Conservation (phyloP, 2,329 filamentous ascomycete genomes). For the Pseudodiploospora longispora region DNA sequence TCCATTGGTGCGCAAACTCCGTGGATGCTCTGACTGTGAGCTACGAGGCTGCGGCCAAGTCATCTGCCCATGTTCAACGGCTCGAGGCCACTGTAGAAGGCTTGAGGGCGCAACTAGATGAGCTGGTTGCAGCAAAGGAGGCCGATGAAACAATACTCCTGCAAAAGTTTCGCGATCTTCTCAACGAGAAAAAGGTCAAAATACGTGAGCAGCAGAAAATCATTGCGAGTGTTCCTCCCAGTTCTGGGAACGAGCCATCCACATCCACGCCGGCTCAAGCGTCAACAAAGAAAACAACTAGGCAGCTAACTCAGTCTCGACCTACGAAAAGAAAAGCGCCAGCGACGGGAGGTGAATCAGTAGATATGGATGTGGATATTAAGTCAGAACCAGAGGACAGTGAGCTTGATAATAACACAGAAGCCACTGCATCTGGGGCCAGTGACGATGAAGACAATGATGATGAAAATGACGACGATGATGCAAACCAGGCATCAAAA, state of each 20-base stretch:
- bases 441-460: constrained; percentile 30
- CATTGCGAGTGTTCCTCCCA: constrained; percentile 39
- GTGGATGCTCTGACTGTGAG: constrained; percentile 39
- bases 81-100: constrained; percentile 50
- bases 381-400: constrained; percentile 29
- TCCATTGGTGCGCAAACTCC: constrained; percentile 61
- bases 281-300: constrained; percentile 13
- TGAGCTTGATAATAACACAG: constrained; percentile 29
- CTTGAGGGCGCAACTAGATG: constrained; percentile 55
- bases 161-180: constrained; percentile 59
- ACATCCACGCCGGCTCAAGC: background rate
- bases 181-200: constrained; percentile 75
- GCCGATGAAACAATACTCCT: constrained; percentile 59
- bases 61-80: constrained; percentile 33
- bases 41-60: constrained; percentile 33
- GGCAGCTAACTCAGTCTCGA: constrained; percentile 29
- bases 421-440: constrained; percentile 31
- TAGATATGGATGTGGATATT: constrained; percentile 32
- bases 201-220: constrained; percentile 65
- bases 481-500: background rate
- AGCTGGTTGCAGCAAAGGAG: constrained; percentile 57
- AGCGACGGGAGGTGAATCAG: constrained; percentile 25
- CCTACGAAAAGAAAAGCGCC: constrained; percentile 43
- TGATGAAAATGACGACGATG: background rate
- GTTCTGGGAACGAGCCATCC: constrained; percentile 11